Conservation (phyloP, 2,329 filamentous ascomycete species). For the Aspergillus sp. region DNA sequence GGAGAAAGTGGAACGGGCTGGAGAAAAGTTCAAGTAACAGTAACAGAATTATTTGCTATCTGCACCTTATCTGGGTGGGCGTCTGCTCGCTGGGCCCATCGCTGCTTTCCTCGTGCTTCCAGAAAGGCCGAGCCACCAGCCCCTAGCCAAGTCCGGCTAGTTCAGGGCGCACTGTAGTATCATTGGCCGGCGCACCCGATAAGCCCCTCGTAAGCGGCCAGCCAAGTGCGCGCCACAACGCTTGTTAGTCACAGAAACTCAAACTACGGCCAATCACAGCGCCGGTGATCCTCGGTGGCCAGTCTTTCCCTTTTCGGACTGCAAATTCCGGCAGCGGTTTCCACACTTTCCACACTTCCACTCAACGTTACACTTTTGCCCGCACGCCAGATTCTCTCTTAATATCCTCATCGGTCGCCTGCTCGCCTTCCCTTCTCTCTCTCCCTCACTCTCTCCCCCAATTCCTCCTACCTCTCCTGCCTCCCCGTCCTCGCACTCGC, state of each 20-base stretch:
- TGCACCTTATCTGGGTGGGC: no score
- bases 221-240: conserved; percentile 8
- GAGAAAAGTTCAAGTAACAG: background rate
- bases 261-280: background rate
- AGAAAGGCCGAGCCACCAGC: background rate
- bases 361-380: background rate
- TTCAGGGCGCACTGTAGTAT: background rate
- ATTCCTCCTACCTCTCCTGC: background rate
- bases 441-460: background rate
- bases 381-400: background rate
- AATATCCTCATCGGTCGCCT: background rate
- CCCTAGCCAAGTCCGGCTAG: background rate
- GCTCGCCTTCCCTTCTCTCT: conserved; percentile 1
- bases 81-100: no score
- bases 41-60: no score
- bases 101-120: background rate
- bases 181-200: background rate
- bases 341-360: background rate
- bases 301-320: conserved; percentile 1
- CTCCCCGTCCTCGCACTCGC: background rate
- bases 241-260: conserved; percentile 14
- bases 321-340: conserved; percentile 8
- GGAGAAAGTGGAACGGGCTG: background rate
- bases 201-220: background rate
- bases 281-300: background rate